Base-by-base conservation (phyloP, 371 early-diverging fungal species). In the Rhizopus sp. region DNA sequence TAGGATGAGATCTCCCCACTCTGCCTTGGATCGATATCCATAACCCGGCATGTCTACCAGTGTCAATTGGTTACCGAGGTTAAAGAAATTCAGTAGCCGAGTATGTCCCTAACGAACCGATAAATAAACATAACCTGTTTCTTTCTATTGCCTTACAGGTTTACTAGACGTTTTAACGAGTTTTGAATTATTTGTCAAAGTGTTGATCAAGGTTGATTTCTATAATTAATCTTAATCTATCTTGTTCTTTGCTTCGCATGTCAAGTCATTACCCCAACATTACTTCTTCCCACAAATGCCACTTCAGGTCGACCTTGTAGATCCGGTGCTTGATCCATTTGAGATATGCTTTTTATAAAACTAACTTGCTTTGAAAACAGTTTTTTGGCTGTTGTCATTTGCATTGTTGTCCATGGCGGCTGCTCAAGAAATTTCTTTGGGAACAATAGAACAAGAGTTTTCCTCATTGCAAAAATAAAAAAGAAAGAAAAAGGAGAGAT, bases 21-120 rank as follows among this genome's bases (percentile, higher is more conserved):
- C 88, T 35, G 75, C 78, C 7, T 83, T 77, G 48, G 88, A 88
- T 50, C 81, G 80, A 62, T 72, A 90, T 1, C 92, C 92, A 56
- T 91, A 91, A 4, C 92, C 92, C 5, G 92, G 92, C 90, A 89
- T 89, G 57, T 91, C 92, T 10, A 91, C 90, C n/a, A 91, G 50
- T 1, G 82, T 81, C 7, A 89, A 12, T 63, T 75, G 55, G 35
- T 66, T 68, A 2, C 78, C 83, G 46, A 90, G 65, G 38, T 80
- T 69, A 60, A 88, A 90, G 55, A 90, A 88, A 56, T 90, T 90
- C 60, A 91, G 71, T 46, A 84, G 57, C 23, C 80, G 77, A 0
- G 92, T 91, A 56, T 88, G 89, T 6, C 92, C 91, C 85, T 85
- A 13, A 33, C 2, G 23, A 23, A 23, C 23, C 23, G 23, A 40